Conservation (phyloP, 1,284 basidiomycete species). For the Microstroma glucosiphilum region DNA sequence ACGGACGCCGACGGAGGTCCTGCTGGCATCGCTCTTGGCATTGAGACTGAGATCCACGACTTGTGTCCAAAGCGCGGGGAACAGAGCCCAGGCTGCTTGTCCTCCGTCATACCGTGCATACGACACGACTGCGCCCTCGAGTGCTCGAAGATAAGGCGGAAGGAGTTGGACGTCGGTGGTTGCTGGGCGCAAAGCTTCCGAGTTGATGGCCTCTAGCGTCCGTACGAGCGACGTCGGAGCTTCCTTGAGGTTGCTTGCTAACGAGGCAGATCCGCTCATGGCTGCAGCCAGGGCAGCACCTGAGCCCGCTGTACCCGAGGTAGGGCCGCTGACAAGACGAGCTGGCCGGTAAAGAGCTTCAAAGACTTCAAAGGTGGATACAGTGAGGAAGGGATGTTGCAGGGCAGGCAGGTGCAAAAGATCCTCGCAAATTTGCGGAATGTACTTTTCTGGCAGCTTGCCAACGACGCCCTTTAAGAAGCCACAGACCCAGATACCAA, state of each 20-base stretch:
- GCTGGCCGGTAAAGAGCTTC: conserved; percentile 40
- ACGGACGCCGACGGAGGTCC: conserved; percentile 34
- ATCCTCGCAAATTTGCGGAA: conserved; percentile 21
- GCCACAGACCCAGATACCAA: conserved; percentile 44
- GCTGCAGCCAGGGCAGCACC: background rate
- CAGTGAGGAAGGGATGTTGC: conserved; percentile 45
- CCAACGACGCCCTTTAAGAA: conserved; percentile 38
- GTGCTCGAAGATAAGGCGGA: conserved; percentile 41
- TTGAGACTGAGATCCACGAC: conserved; percentile 33
- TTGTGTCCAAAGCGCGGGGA: conserved; percentile 32
- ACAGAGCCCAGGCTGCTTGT: conserved; percentile 27
- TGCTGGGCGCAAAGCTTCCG: conserved; percentile 28
- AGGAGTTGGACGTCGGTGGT: conserved; percentile 42
- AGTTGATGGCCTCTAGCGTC: conserved; percentile 37
- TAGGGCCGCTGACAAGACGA: background rate
- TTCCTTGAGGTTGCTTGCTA: background rate
- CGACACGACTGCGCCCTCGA: conserved; percentile 43
- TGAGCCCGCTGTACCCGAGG: background rate
- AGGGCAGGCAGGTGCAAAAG: conserved; percentile 40
- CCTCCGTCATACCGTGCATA: conserved; percentile 35
- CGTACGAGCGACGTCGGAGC: conserved; percentile 10
- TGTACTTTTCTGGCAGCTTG: conserved; percentile 27
- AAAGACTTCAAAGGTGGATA: conserved; percentile 47
- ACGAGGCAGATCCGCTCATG: background rate
- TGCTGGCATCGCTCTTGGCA: conserved; percentile 39